Evolutionary conservation across 768 basidiomycete species (phyloP), one percentile per base, ranked within the genome.

Genomic region (Coprinopsis strossmayeri): DNA sequence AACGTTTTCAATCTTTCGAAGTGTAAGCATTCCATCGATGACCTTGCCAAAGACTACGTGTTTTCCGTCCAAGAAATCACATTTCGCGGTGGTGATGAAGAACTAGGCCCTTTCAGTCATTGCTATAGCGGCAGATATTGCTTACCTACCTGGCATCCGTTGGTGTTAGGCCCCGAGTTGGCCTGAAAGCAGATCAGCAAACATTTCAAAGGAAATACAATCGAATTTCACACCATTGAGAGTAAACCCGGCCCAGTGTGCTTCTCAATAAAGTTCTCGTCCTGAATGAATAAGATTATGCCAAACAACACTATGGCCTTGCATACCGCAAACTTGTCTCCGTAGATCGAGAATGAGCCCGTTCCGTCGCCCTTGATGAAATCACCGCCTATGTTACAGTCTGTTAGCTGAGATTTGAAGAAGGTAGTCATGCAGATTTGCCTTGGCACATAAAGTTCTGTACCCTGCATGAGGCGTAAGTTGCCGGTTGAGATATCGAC

Each of bases 401-500:
- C 35, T 21, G 34, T 44, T 26, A 15, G 24, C 32, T 2, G 4
- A 12, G 28, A 23, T 2, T n/a, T 10, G 5, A 25, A n/a, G 23
- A 26, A 25, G 18, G 7, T 23, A 21, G 26, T 25, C 35, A 38
- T 35, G 10, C 24, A 34, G 35, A 34, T 57, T 63, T 64, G 75
- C 92, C 92, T 78, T 98, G 94, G 56, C 91, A 89, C 93, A 99
- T 97, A 68, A 98, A 99, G 58, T 89, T 89, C 4, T 83, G 87
- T 18, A 91, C 87, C 13, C 88, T 91, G 48, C 3, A 46, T 61
- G 54, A 24, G 51, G 27, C 15, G 46, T 28, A 24, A 12, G 42
- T 50, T 34, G 5, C 18, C 30, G 28, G 25, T 44, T 34, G 35
- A 24, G 28, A 30, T 24, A 28, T 10, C 35, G 18, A 27, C 38